Conservation (phyloP, 192 early-diverging fungal species). For the Gigaspora rosea region DNA sequence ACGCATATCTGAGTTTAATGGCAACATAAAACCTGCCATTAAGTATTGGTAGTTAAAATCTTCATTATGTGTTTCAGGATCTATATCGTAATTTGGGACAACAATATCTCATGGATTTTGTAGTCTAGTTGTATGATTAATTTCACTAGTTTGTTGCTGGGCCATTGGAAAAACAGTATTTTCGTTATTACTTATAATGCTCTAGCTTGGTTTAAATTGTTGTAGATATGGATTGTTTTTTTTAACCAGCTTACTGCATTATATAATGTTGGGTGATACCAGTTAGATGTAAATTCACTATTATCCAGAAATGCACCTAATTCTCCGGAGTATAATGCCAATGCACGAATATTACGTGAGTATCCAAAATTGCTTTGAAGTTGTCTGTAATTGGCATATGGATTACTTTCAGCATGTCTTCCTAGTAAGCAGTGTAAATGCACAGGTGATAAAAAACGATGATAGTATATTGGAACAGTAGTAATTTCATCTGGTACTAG, state of each 20-base stretch:
- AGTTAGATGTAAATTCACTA: background rate
- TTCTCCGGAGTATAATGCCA: background rate
- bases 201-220: background rate
- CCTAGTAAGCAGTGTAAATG: background rate
- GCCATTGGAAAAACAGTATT: background rate
- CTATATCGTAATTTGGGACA: background rate
- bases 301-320: background rate
- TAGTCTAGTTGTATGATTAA: background rate
- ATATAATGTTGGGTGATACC: background rate
- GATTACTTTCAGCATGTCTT: background rate
- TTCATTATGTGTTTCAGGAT: slow-evolving; percentile 15
- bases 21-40: background rate
- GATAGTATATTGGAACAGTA: background rate
- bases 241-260: background rate
- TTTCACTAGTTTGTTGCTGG: background rate
- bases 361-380: background rate
- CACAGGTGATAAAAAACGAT: background rate
- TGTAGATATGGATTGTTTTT: background rate
- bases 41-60: background rate
- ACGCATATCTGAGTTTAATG: background rate
- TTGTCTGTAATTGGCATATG: background rate
- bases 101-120: background rate
- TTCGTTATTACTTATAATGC: background rate
- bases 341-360: background rate
- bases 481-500: background rate